Evolutionary conservation across 164 flowering plant species (phyloP).

Genomic region (Aristolochia fimbriata): DNA sequence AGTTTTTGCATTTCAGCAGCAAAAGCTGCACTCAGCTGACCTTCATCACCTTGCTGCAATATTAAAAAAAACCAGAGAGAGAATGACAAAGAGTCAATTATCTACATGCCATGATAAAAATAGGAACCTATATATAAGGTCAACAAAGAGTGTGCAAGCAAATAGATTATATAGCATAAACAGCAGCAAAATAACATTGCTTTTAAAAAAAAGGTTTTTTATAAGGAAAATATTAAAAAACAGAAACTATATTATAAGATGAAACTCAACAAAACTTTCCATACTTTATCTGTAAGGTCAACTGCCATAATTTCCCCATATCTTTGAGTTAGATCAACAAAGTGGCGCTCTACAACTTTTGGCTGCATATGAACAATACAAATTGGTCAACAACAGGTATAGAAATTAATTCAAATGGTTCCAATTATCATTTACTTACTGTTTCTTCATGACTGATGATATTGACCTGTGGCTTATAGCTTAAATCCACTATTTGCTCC

Average conservation of each 20-base stretch:
- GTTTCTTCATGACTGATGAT: constrained; percentile 65
- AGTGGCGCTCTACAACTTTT: constrained; percentile 79
- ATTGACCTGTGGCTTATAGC: constrained; percentile 77
- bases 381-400: background rate
- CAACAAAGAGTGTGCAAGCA: background rate
- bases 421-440: constrained; percentile 28
- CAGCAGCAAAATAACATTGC: too few relatives aligned
- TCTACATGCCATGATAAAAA: background rate
- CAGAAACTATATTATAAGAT: too few relatives aligned
- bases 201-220: too few relatives aligned
- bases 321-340: constrained; percentile 70
- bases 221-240: too few relatives aligned
- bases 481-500: constrained; percentile 99
- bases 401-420: background rate
- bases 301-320: constrained; percentile 70
- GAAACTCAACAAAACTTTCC: constrained; percentile 1
- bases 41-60: constrained; percentile 93
- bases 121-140: background rate
- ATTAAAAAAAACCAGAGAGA: constrained; percentile 9
- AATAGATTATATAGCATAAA: background rate
- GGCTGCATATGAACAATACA: constrained; percentile 34
- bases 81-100: background rate
- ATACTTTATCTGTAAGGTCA: constrained; percentile 79
- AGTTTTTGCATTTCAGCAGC: constrained; percentile 75
- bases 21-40: constrained; percentile 56